Evolutionary conservation across 1,139 yeast genomes (phyloP), one percentile per base, ranked within the genome.

Genomic region (Sugiyamaella castrensis): DNA sequence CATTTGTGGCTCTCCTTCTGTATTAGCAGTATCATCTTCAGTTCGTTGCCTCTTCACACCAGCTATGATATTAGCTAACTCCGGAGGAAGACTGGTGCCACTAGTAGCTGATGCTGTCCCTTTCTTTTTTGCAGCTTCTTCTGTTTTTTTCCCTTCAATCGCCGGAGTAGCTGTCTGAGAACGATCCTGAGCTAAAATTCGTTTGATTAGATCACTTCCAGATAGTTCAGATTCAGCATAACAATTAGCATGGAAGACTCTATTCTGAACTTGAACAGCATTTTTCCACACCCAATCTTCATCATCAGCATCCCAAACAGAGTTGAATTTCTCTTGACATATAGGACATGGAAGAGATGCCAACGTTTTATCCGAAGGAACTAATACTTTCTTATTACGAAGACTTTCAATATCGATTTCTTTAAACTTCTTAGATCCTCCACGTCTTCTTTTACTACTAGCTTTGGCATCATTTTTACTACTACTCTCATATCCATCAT

Each of bases 281-380:
- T 86, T 83, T 58, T 74, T 78, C 97, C 97, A 92, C 37, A 91
- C 82, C 98, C 98, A 94, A 64, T 91, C 97, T 39, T 96, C 98
- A 4, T 81, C 72, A 47, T 86, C 91, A 62, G 89, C 97, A 63
- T 87, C 87, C 74, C 88, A 92, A 8, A 82, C 80, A 6, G 95
- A 91, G 55, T 78, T 77, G 48, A 89, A 79, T 43, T 75, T 78
- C 60, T 94, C 98, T 58, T 86, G 83, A 71, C 99, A 94, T 36
- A 92, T 82, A 8, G 88, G 84, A 70, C 99, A 94, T 46, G 81
- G 77, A 52, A 81, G 77, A 48, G 79, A 81, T 78, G 85, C 84
- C 58, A 82, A 81, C 16, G 75, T 75, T 32, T 81, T 81, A 46
- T 79, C 79, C 8, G 81, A 73, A 0, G 96, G 96, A n/a, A 88